Base-by-base conservation (phyloP, 306 rosid genomes). In the Canavalia gladiata region DNA sequence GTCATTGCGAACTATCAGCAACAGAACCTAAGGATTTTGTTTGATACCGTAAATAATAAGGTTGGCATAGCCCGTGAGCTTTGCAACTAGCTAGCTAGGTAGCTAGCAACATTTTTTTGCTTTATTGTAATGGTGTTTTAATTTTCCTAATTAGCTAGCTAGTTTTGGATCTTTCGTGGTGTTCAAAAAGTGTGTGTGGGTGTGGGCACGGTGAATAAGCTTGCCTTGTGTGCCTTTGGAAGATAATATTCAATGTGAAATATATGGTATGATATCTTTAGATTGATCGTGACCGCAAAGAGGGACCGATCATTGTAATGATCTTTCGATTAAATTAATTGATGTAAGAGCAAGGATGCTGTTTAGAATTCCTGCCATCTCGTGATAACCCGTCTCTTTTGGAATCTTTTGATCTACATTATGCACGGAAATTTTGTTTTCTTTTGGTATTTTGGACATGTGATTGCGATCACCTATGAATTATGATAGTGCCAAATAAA, bases 1-100 rank as follows among this genome's bases (percentile, higher is more conserved):
- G 97, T 95, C 33, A 93, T 93, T 39, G 99, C 99, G 46, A 95
- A 93, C 80, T 85, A 81, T 84, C 99, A 95, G 89, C 99, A 93
- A 70, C 98, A 93, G 90, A 95, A 93, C 58, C 93, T 87, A 66
- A 80, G 99, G 88, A 82, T 95, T 79, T 62, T 95, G 95, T 95
- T 91, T 68, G 99, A 95, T 78, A 88, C 91, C 2, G 84, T 89
- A 18, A 93, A 93, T 68, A 87, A 92, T 45, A 84, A 75, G 56
- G 82, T 95, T 82, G 99, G 99, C 13, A 90, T 95, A 58, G 93
- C 99, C 49, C 97, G 96, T 72, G 98, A 94, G 87, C 86, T 84
- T 8, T 94, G 98, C 79, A 94, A 94, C 82, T 94, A 89, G 85
- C 3, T 51, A 18, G 25, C 25, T 18, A 18, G 25, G 12, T 91